Evolutionary conservation across 495 filamentous ascomycete species (phyloP).

Genomic region (Penicillium verhagenii): DNA sequence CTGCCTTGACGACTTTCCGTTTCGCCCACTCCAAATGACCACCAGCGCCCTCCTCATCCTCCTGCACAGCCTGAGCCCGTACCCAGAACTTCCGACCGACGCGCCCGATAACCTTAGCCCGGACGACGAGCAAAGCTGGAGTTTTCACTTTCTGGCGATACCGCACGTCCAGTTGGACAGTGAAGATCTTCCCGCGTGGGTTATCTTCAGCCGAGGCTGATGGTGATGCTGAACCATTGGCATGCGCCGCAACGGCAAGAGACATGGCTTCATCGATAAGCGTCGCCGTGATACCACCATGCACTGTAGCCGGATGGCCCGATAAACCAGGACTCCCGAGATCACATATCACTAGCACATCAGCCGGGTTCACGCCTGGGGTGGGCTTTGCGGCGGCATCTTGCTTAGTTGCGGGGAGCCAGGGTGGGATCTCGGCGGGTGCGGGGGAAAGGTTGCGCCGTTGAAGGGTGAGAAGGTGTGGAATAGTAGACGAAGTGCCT

Average conservation of each 20-base stretch:
- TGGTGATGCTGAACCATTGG: conserved; percentile 11
- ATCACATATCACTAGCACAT: conserved; percentile 38
- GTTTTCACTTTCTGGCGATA: conserved; percentile 35
- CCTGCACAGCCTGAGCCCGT: conserved; percentile 39
- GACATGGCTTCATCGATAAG: conserved; percentile 65
- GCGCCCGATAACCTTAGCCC: conserved; percentile 34
- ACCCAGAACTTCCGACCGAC: conserved; percentile 43
- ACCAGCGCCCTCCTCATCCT: conserved; percentile 30
- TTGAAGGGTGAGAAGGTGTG: conserved; percentile 37
- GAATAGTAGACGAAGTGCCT: conserved; percentile 38
- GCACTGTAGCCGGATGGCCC: conserved; percentile 40
- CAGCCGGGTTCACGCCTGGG: conserved; percentile 28
- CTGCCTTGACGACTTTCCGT: conserved; percentile 33
- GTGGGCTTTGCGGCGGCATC: conserved; percentile 25
- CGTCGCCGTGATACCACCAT: conserved; percentile 61
- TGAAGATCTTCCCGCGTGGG: conserved; percentile 36
- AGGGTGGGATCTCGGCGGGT: conserved; percentile 24
- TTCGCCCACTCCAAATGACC: conserved; percentile 33
- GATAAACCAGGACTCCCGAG: conserved; percentile 36
- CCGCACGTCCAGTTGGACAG: conserved; percentile 41
- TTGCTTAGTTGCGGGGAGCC: conserved; percentile 34
- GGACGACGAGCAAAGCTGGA: conserved; percentile 34
- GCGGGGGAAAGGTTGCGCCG: conserved; percentile 25
- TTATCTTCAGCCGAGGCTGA: conserved; percentile 12
- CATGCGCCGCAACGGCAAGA: conserved; percentile 34